Conservation (phyloP, 257 asterid species). For the Lithospermum erythrorhizon region DNA sequence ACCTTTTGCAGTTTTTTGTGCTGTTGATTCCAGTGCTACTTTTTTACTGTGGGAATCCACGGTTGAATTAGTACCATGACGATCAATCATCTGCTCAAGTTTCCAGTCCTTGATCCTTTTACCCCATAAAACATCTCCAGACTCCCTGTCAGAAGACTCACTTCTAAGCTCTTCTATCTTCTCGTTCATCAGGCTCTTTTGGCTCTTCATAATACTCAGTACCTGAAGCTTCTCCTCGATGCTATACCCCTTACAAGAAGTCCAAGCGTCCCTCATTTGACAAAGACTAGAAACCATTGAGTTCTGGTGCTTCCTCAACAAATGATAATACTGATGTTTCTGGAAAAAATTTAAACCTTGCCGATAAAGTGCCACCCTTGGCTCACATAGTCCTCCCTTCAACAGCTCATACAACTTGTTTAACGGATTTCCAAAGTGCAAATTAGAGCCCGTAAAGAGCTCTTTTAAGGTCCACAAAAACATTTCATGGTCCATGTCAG, state of each 20-base stretch:
- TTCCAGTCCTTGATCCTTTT: conserved; percentile 60
- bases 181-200: conserved; percentile 89
- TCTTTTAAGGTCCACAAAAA: conserved; percentile 67
- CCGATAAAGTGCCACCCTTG: conserved; percentile 92
- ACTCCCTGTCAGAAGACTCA: conserved; percentile 75
- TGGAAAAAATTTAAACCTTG: conserved; percentile 81
- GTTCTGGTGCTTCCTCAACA: conserved; percentile 67
- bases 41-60: conserved; percentile 36
- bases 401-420: conserved; percentile 61
- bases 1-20: conserved; percentile 57
- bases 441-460: conserved; percentile 58
- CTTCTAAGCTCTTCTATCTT: conserved; percentile 74
- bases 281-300: conserved; percentile 63
- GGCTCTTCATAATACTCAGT: conserved; percentile 77
- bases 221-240: conserved; percentile 94
- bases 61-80: conserved; percentile 29
- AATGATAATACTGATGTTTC: conserved; percentile 74
- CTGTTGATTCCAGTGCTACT: conserved; percentile 31
- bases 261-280: conserved; percentile 95
- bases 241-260: conserved; percentile 73
- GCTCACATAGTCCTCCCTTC: conserved; percentile 94
- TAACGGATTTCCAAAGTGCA: conserved; percentile 85
- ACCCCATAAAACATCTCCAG: conserved; percentile 62
- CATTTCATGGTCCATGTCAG: conserved; percentile 93
- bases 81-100: conserved; percentile 37